Evolutionary conservation across 179 eudicot genomes (phyloP).

Genomic region (Silene noctiflora): DNA sequence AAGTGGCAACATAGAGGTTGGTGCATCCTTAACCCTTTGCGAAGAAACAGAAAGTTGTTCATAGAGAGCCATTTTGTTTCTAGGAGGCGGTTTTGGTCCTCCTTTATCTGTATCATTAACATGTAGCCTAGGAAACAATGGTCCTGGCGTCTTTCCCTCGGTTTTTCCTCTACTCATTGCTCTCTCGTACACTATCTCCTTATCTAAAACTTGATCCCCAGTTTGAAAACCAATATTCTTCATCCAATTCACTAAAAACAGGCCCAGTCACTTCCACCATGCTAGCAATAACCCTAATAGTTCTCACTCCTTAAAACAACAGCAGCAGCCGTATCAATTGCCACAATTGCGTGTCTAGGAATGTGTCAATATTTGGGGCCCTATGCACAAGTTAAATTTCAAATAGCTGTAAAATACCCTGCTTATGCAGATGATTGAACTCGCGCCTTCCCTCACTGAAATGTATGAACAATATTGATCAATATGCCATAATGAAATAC

Average conservation of each 20-base stretch:
- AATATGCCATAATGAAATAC: no score
- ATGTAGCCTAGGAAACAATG: conserved; percentile 77
- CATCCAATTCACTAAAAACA: conserved; percentile 7
- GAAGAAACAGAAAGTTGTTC: conserved; percentile 54
- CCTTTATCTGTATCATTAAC: conserved; percentile 64
- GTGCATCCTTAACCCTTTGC: conserved; percentile 25
- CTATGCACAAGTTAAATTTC: no score
- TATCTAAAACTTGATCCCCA: conserved; percentile 3
- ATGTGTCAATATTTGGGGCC: no score
- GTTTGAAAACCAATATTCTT: conserved; percentile 11
- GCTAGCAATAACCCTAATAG: neutral
- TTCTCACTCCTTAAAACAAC: neutral
- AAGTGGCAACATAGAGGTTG: conserved; percentile 23
- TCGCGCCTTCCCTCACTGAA: no score
- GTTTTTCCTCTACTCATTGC: conserved; percentile 47
- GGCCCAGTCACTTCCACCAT: conserved; percentile 11
- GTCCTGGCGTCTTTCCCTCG: conserved; percentile 49
- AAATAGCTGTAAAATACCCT: no score
- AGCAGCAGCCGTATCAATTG: neutral
- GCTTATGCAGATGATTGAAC: no score
- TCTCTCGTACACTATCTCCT: conserved; percentile 6
- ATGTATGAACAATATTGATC: no score
- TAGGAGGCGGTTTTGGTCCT: conserved; percentile 80
- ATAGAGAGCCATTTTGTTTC: conserved; percentile 88
- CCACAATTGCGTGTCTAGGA: no score